phyloP scores from a whole-genome alignment of 306 rosid genomes.

The Delonix regia region DNA sequence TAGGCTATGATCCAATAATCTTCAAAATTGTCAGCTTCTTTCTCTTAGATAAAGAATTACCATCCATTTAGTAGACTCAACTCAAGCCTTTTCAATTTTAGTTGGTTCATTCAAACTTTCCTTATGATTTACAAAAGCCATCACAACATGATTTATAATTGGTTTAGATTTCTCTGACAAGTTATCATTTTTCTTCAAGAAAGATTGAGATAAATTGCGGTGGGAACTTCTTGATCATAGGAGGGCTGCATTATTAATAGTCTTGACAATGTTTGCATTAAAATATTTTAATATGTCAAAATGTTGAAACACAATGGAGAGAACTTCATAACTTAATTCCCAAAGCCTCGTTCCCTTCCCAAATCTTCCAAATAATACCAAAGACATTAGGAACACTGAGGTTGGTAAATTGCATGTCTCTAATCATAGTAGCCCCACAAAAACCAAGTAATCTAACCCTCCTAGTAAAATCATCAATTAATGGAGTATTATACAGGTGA shows the following conservation, averaged over 20 bases:
- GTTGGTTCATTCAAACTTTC: neutral
- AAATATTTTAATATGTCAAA: neutral
- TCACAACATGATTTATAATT: neutral
- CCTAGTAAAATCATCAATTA: neutral
- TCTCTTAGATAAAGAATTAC: neutral
- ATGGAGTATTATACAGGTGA: neutral
- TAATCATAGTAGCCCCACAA: neutral
- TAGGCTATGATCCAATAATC: neutral
- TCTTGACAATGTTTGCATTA: constrained; percentile 6
- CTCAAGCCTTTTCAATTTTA: neutral
- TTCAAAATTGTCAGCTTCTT: neutral
- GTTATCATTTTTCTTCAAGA: neutral
- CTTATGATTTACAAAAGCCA: neutral
- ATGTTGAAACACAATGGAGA: neutral
- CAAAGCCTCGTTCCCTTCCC: neutral
- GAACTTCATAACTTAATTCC: neutral
- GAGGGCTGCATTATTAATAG: neutral
- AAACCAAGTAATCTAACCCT: neutral
- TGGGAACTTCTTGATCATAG: neutral
- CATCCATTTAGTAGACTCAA: neutral
- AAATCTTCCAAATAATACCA: neutral
- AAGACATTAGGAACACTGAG: neutral
- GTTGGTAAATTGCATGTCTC: neutral
- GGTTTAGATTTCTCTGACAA: neutral
- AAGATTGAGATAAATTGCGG: neutral